Base-by-base conservation (phyloP, 2,329 filamentous ascomycete species). In the Talaromyces sp. region DNA sequence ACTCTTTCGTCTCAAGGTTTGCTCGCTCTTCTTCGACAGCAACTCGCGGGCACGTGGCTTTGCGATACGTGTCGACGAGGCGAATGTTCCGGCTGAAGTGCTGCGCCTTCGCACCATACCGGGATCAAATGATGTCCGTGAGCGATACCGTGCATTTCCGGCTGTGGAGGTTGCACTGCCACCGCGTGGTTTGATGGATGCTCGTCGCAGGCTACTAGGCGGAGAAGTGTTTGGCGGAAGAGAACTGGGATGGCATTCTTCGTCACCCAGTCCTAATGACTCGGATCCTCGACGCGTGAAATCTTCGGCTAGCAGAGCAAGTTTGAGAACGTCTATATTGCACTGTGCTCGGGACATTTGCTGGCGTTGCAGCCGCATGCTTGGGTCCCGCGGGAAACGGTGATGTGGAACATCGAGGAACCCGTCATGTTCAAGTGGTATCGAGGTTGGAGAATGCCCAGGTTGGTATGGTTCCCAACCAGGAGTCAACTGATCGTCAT, bases 401-500 rank as follows among this genome's bases (percentile, higher is more conserved):
- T 43, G 56, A 16, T 48, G 45, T 41, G 65, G 68, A 66, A 59
- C 70, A 61, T 33, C 61, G 54, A 66, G 50, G 41, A 50, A 64
- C 27, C 62, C 35, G 37, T 61, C 50, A 14, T 52, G 27, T 19
- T 60, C 56, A 3, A 67, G 63, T 2, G 74, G 75, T 3, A 70
- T 70, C 24, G 70, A 76, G 0, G 74, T 75, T 69, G 69, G 72
- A 59, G 67, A 72, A 14, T 62, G 37, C 67, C 65, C 1, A 66
- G 79, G 68, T 86, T 88, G 64, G 91, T 89, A 66, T 83, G 88
- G 70, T 82, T 87, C 70, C 84, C 94, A 65, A 77, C 81, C 59
- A 6, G 60, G 35, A 45, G 37, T 27, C 5, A 81, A 80, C 57
- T 87, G 90, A 74, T 82, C 82, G 67, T 69, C 70, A 35, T 70